Conservation (phyloP, 1,139 yeast species). For the Geotrichum australiense region DNA sequence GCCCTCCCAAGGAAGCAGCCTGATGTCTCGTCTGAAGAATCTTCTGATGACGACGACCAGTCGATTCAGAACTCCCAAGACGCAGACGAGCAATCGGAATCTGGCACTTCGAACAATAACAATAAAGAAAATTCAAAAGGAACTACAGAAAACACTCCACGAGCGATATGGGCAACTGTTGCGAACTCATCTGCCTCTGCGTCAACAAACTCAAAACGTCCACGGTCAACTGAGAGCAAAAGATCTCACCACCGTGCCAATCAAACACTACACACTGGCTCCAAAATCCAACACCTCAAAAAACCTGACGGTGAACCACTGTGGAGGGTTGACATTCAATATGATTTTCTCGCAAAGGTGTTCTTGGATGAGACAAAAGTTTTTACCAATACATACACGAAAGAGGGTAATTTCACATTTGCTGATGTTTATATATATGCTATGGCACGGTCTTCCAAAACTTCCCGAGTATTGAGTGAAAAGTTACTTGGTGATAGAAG, state of each 20-base stretch:
- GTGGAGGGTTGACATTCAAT: constrained; percentile 83
- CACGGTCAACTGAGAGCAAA: constrained; percentile 37
- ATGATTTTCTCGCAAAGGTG: constrained; percentile 60
- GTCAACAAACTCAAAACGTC: background rate
- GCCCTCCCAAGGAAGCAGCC: constrained; percentile 11
- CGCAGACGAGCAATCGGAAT: background rate
- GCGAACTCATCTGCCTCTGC: background rate
- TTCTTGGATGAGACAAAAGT: constrained; percentile 59
- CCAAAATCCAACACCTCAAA: constrained; percentile 63
- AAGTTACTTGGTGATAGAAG: constrained; percentile 51
- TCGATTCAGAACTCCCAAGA: background rate
- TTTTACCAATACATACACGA: constrained; percentile 54
- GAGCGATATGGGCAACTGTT: constrained; percentile 26
- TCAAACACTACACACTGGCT: constrained; percentile 30
- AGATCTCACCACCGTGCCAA: constrained; percentile 34
- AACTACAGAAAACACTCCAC: constrained; percentile 1
- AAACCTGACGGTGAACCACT: constrained; percentile 90
- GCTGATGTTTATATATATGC: constrained; percentile 81
- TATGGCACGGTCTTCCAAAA: constrained; percentile 74
- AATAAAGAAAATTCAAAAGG: constrained; percentile 2
- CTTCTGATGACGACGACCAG: background rate
- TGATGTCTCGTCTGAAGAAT: constrained; percentile 1
- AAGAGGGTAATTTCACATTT: constrained; percentile 46
- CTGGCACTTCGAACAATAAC: background rate
- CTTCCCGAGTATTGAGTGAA: constrained; percentile 76